A percentile compares a stretch with the other conserved stretches of the same genome.
phyloP scores from a whole-genome alignment of 2,329 filamentous ascomycete genomes.

The Gremmenia infestans region DNA sequence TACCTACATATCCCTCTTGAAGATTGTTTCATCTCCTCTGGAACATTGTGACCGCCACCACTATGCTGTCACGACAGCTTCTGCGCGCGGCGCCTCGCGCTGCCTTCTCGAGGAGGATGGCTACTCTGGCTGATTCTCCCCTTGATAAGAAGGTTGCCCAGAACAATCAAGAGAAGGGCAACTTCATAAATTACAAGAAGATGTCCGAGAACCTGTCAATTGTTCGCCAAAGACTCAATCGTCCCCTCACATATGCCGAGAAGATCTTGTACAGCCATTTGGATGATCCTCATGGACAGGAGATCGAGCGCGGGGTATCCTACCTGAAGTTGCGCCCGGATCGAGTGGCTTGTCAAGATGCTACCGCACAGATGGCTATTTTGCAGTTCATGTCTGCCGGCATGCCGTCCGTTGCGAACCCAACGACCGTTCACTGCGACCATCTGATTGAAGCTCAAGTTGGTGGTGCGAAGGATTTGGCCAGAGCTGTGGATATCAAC shows the following conservation, averaged over 20 bases:
- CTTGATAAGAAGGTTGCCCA: slow-evolving; percentile 96
- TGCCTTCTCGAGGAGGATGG: slow-evolving; percentile 62
- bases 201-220: slow-evolving; percentile 96
- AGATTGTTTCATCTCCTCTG: too few species aligned
- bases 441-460: slow-evolving; percentile 98
- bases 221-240: slow-evolving; percentile 84
- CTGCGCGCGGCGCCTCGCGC: slow-evolving; percentile 57
- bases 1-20: too few species aligned
- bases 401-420: slow-evolving; percentile 92
- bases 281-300: slow-evolving; percentile 92
- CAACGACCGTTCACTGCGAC: slow-evolving; percentile 95
- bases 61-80: slow-evolving; percentile 68
- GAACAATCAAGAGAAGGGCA: slow-evolving; percentile 92
- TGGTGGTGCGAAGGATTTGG: slow-evolving; percentile 90
- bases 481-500: slow-evolving; percentile 87
- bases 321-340: slow-evolving; percentile 97
- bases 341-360: slow-evolving; percentile 98
- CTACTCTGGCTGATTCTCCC: slow-evolving; percentile 78
- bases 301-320: slow-evolving; percentile 90
- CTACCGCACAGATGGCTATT: slow-evolving; percentile 98
- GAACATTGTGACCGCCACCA: slow-evolving; percentile 29
- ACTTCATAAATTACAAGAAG: slow-evolving; percentile 99
- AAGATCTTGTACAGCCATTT: slow-evolving; percentile 99
- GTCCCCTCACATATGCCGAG: slow-evolving; percentile 91
- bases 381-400: slow-evolving; percentile 99